A percentile compares a stretch with the other conserved stretches of the same genome.
phyloP scores from a whole-genome alignment of 495 filamentous ascomycete genomes.

The Neurospora sublineolata region DNA sequence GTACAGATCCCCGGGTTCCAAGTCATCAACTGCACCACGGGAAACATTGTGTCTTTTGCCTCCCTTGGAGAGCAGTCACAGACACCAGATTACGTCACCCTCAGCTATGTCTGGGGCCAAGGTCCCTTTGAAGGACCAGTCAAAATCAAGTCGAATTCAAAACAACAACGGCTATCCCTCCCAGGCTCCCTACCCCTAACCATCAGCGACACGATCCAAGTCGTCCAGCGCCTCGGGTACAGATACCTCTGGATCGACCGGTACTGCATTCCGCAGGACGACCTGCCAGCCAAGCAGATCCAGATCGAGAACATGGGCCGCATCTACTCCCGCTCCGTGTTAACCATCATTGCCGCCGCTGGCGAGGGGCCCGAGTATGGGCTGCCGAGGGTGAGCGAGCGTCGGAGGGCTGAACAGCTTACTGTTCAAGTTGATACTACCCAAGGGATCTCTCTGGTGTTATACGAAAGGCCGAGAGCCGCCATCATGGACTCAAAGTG shows the following conservation, averaged over 20 bases:
- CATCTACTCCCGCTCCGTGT: constrained; percentile 11
- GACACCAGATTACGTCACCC: not conserved
- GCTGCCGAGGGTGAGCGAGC: constrained; percentile 20
- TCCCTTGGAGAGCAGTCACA: not conserved
- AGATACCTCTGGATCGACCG: constrained; percentile 14
- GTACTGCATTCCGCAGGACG: constrained; percentile 16
- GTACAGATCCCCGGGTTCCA: not conserved
- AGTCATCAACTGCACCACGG: constrained; percentile 1
- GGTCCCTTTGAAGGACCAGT: not conserved
- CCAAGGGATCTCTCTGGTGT: not conserved
- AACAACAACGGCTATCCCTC: not conserved
- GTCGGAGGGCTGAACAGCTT: not conserved
- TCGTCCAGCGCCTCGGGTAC: not conserved
- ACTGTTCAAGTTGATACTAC: not conserved
- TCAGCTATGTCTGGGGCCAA: not conserved
- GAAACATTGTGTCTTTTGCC: not conserved
- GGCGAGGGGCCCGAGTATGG: constrained; percentile 15
- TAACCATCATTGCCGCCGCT: constrained; percentile 21
- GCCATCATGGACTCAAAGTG: constrained; percentile 18
- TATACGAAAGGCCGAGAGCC: not conserved
- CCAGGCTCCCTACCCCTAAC: not conserved
- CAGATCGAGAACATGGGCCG: constrained; percentile 20
- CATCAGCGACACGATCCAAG: not conserved
- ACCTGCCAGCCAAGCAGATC: constrained; percentile 8
- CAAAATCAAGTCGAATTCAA: not conserved